These are phyloP conservation scores for Aspergillus calidoustus DNA, from an alignment of 2,329 filamentous ascomycete genomes.

Conservation along the genomic window DNA sequence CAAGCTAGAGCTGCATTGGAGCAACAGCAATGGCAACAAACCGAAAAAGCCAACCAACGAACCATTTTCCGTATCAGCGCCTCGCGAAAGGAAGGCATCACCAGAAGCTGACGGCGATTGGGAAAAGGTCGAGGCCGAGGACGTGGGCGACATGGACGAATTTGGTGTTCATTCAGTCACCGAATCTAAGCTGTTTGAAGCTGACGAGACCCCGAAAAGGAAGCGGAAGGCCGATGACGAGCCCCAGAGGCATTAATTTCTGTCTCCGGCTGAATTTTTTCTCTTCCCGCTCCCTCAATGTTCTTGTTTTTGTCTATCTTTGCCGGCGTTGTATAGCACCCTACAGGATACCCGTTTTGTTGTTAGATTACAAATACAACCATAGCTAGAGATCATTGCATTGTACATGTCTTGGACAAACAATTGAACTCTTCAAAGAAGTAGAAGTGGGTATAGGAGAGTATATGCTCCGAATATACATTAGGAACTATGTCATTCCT, in stretches of 20 bases:
- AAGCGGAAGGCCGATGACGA: constrained; percentile 41
- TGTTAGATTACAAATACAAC: neutral
- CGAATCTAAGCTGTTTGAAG: constrained; percentile 39
- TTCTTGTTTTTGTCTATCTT: constrained; percentile 20
- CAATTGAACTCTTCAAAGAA: constrained; percentile 4
- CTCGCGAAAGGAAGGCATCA: neutral
- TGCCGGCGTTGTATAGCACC: neutral
- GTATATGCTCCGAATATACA: constrained; percentile 6
- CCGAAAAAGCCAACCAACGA: neutral
- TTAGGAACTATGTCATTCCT: neutral
- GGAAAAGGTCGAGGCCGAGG: constrained; percentile 47
- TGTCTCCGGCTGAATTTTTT: neutral
- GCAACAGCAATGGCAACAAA: constrained; percentile 20
- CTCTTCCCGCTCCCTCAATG: constrained; percentile 4
- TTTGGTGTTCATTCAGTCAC: constrained; percentile 37
- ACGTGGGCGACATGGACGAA: constrained; percentile 37
- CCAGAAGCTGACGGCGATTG: constrained; percentile 45
- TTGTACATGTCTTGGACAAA: neutral
- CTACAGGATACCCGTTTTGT: constrained; percentile 17
- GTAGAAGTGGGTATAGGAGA: constrained; percentile 13
- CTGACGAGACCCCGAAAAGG: constrained; percentile 26
- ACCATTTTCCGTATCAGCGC: neutral
- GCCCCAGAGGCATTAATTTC: constrained; percentile 23
- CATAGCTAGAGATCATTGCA: constrained; percentile 2
- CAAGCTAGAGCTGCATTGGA: constrained; percentile 40